Percentiles rank a stretch among this genome's conserved stretches.
phyloP scores from a whole-genome alignment of 2,329 filamentous ascomycete genomes.

The Sarocladium brachiariae region DNA sequence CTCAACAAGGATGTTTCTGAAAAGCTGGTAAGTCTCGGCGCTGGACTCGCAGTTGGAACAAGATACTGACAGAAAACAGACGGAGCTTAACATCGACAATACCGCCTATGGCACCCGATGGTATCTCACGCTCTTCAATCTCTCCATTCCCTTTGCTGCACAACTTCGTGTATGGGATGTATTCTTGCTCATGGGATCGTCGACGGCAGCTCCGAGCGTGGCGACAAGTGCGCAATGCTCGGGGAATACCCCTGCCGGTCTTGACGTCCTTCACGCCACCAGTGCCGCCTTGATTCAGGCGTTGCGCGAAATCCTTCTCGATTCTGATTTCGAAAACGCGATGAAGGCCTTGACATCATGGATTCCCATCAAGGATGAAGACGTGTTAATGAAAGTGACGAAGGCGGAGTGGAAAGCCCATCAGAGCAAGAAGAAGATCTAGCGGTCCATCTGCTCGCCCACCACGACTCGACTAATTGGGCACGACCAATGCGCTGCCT shows the following conservation, averaged over 20 bases:
- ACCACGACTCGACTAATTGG: too few species aligned
- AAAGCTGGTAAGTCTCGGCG: conserved; percentile 60
- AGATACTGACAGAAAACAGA: conserved; percentile 38
- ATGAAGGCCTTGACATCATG: conserved; percentile 96
- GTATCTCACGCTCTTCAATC: conserved; percentile 97
- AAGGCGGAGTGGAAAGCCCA: conserved; percentile 76
- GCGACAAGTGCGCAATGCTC: conserved; percentile 7
- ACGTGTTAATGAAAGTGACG: conserved; percentile 84
- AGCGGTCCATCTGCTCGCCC: conserved; percentile 20
- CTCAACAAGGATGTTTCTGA: conserved; percentile 71
- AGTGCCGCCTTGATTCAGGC: conserved; percentile 87
- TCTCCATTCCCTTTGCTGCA: conserved; percentile 88
- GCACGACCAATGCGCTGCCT: too few species aligned
- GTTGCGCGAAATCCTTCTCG: conserved; percentile 78
- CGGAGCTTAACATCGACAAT: conserved; percentile 70
- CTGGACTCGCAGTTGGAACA: background rate
- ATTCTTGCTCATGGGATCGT: conserved; percentile 81
- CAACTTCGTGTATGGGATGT: conserved; percentile 97
- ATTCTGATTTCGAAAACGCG: conserved; percentile 92
- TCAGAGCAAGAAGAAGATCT: conserved; percentile 37
- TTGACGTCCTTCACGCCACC: conserved; percentile 85
- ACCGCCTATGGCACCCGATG: conserved; percentile 95
- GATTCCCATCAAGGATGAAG: conserved; percentile 90
- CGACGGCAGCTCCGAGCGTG: background rate
- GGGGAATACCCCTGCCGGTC: conserved; percentile 35